Conservation (phyloP, 345 rosid species). For the Ceriops zippeliana region DNA sequence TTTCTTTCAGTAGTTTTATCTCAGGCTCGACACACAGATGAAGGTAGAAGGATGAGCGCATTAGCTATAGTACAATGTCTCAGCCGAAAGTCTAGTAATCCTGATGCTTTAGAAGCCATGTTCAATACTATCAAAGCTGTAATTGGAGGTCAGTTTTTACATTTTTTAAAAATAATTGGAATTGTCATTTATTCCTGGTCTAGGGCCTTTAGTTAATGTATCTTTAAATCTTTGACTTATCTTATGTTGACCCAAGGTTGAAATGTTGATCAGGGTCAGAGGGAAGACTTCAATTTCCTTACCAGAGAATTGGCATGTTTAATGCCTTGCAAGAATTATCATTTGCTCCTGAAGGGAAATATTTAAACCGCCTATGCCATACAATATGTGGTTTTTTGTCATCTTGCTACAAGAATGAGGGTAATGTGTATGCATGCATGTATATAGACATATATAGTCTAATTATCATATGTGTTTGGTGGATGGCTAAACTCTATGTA, state of each 20-base stretch:
- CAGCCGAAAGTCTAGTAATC: constrained; percentile 86
- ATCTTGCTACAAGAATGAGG: constrained; percentile 78
- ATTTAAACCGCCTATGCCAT: constrained; percentile 53
- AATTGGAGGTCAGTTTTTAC: constrained; percentile 62
- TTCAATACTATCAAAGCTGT: constrained; percentile 67
- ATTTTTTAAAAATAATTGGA: neutral
- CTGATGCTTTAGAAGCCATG: constrained; percentile 86
- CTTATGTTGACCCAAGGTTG: constrained; percentile 18
- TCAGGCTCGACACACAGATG: constrained; percentile 87
- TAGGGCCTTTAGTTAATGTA: neutral
- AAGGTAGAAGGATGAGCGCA: constrained; percentile 70
- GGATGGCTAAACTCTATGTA: constrained; percentile 5
- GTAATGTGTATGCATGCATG: constrained; percentile 24
- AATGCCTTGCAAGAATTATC: constrained; percentile 76
- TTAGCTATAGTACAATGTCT: constrained; percentile 59
- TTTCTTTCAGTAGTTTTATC: constrained; percentile 63
- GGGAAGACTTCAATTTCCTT: constrained; percentile 84
- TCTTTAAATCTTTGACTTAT: constrained; percentile 5
- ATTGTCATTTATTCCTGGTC: neutral
- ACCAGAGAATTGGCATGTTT: constrained; percentile 90
- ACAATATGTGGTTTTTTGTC: constrained; percentile 60
- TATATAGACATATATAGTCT: too few relatives aligned
- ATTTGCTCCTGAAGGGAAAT: constrained; percentile 79
- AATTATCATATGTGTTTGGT: neutral
- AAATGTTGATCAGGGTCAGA: constrained; percentile 65